These are phyloP conservation scores for Fusarium verticillioides DNA, from an alignment of 2,329 filamentous ascomycete genomes.

Conservation along the genomic window DNA sequence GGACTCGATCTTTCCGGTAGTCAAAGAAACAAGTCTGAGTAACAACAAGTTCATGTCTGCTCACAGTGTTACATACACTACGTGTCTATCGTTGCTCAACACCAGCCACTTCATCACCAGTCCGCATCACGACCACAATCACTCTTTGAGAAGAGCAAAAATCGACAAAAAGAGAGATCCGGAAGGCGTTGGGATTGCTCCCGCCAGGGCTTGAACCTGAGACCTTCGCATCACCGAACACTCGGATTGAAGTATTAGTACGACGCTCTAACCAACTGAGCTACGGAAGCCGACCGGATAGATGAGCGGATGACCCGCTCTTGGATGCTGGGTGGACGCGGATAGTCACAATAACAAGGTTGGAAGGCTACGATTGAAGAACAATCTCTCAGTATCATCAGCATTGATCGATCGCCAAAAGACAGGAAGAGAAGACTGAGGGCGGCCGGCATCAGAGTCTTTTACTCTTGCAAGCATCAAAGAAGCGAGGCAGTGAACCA, in stretches of 20 bases:
- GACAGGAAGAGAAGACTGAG: background rate
- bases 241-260: constrained; percentile 28
- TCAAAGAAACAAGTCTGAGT: background rate
- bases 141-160: background rate
- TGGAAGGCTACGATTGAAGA: background rate
- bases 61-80: background rate
- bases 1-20: background rate
- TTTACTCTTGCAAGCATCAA: background rate
- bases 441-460: background rate
- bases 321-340: background rate
- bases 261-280: constrained; percentile 35
- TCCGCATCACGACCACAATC: background rate
- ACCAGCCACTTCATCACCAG: background rate
- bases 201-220: constrained; percentile 31
- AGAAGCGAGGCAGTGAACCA: background rate
- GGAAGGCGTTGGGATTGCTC: constrained; percentile 28
- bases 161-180: constrained; percentile 16
- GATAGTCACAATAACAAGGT: constrained; percentile 9
- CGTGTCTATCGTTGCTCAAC: background rate
- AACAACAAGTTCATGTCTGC: background rate
- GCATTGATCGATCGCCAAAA: background rate
- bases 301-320: constrained; percentile 23
- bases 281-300: constrained; percentile 40
- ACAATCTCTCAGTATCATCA: background rate
- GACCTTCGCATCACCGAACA: constrained; percentile 26